These are phyloP conservation scores for Quercus tomentella DNA, from an alignment of 331 rosid species.

Conservation along the genomic window DNA sequence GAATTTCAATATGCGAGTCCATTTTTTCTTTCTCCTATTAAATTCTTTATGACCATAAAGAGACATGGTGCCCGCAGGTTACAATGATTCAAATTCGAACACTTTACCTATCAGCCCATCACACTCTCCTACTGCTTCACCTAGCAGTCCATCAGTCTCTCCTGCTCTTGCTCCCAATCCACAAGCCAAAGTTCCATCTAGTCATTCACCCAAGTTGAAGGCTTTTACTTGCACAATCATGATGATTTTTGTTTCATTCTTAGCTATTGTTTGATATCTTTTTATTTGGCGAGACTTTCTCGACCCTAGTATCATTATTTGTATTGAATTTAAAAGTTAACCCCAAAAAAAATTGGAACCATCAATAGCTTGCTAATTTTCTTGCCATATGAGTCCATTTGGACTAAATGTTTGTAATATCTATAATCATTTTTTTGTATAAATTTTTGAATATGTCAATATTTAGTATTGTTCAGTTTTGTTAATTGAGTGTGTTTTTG, in stretches of 20 bases:
- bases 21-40: background rate
- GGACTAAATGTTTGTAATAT: no score
- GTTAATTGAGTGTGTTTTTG: no score
- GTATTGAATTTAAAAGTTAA: no score
- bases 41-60: slow-evolving; percentile 8
- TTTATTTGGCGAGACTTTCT: background rate
- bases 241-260: slow-evolving; percentile 24
- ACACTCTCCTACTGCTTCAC: slow-evolving; percentile 28
- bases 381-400: no score
- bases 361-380: no score
- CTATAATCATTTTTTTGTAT: no score
- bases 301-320: slow-evolving; percentile 14
- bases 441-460: no score
- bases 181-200: slow-evolving; percentile 40
- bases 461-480: no score
- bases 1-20: background rate
- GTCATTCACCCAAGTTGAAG: slow-evolving; percentile 32
- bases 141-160: slow-evolving; percentile 31
- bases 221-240: slow-evolving; percentile 23
- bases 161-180: slow-evolving; percentile 48
- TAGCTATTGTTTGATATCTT: slow-evolving; percentile 38
- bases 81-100: slow-evolving; percentile 25
- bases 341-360: no score
- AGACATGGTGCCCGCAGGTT: slow-evolving; percentile 44
- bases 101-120: slow-evolving; percentile 34